Evolutionary conservation across 345 rosid species (phyloP).

Genomic region (Moricandia moricandioides): DNA sequence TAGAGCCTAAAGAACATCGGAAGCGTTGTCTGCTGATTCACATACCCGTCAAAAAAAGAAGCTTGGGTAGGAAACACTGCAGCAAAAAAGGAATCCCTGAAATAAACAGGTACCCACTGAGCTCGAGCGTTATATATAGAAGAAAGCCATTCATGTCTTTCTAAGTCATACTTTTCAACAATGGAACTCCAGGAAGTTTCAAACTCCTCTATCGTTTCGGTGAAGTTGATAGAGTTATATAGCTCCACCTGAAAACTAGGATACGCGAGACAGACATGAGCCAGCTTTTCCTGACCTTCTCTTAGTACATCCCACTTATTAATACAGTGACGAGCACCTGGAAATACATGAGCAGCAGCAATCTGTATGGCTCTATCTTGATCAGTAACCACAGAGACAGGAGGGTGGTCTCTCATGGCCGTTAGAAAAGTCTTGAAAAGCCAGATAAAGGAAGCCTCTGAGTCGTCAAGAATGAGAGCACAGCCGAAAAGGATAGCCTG

Average conservation of each 20-base stretch:
- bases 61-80: constrained; percentile 64
- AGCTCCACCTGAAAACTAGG: constrained; percentile 80
- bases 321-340: constrained; percentile 78
- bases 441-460: constrained; percentile 88
- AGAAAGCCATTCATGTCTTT: constrained; percentile 83
- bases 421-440: constrained; percentile 83
- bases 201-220: constrained; percentile 92
- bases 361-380: constrained; percentile 75
- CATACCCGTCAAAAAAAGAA: constrained; percentile 85
- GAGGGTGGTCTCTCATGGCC: constrained; percentile 77
- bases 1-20: constrained; percentile 94
- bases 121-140: constrained; percentile 74
- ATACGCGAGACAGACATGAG: constrained; percentile 64
- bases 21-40: constrained; percentile 80
- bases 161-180: constrained; percentile 77
- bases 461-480: constrained; percentile 80
- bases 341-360: constrained; percentile 80
- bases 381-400: constrained; percentile 72
- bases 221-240: constrained; percentile 84
- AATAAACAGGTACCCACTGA: constrained; percentile 90
- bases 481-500: constrained; percentile 86
- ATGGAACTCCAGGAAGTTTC: constrained; percentile 80
- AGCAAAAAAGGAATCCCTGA: constrained; percentile 86
- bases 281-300: constrained; percentile 90
- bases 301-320: constrained; percentile 88